Base-by-base conservation (phyloP, 306 rosid genomes). In the Pyrus communis region DNA sequence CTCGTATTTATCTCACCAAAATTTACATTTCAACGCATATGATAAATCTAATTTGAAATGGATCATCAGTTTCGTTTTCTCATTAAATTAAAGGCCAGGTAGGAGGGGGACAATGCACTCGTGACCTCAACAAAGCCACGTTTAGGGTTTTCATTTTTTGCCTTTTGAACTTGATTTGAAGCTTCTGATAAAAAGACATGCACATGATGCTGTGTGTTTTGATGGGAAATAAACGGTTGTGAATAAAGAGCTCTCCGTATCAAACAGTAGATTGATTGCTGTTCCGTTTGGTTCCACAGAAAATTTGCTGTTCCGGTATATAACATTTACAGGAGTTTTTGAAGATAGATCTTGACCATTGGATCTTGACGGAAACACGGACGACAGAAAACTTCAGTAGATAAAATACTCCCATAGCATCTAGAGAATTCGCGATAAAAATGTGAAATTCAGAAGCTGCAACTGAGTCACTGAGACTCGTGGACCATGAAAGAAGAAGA, bases 61-160 rank as follows among this genome's bases (percentile, higher is more conserved):
- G 30, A 15, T 28, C 23, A 31, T 83, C 55, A 51, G 55, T 51
- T 51, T 51, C 78, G 64, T 43, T 70, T 23, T 79, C 79, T 52
- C 79, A 71, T 71, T 76, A 19, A 79, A 76, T 75, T 51, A 0
- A n/a, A 13, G 75, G 76, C 79, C 49, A 30, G 84, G 84, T 54
- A 4, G 76, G 72, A 71, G 69, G 84, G 84, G 71, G 70, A 72
- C 86, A 83, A 80, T 69, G 70, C 86, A 76, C 76, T 83, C 81
- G 84, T 83, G 86, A 62, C 38, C 81, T 46, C 63, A 72, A 76
- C 62, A 72, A 33, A 27, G 18, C 62, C 81, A 76, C 77, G 67
- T 76, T 68, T 57, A 33, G 70, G 78, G 23, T 71, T 67, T 58
- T 78, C n/a, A 15, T 51, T n/a, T 64, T 70, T 76, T 46, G 57